Evolutionary conservation across 192 early-diverging fungal species (phyloP).

Genomic region (Bifiguratus adelaidae): DNA sequence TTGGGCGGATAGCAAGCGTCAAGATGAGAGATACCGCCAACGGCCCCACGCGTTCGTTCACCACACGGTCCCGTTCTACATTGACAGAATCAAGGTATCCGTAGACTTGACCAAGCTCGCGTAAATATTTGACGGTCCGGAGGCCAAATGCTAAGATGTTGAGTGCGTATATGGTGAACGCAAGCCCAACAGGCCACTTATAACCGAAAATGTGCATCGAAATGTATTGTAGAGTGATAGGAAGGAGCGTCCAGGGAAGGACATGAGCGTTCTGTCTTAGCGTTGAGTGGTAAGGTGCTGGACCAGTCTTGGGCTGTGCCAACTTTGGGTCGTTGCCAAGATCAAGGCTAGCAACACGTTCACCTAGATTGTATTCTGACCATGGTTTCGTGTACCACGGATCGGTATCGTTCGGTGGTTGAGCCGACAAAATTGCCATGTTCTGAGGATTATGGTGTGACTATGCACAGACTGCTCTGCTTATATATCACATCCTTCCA

Average conservation of each 20-base stretch:
- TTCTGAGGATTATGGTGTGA: too few relatives aligned
- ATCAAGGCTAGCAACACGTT: too few relatives aligned
- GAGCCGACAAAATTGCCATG: too few relatives aligned
- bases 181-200: not conserved
- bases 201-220: not conserved
- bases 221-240: conserved; percentile 1
- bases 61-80: conserved; percentile 2
- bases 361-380: too few relatives aligned
- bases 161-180: not conserved
- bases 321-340: too few relatives aligned
- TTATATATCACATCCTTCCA: too few relatives aligned
- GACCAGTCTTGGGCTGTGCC: not conserved
- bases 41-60: not conserved
- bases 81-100: conserved; percentile 1
- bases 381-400: too few relatives aligned
- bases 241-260: not conserved
- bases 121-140: not conserved
- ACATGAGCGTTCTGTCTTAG: not conserved
- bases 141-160: conserved; percentile 1
- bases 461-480: too few relatives aligned
- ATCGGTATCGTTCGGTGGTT: too few relatives aligned
- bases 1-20: not conserved
- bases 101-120: not conserved
- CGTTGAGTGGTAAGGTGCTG: not conserved
- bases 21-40: not conserved